phyloP scores from a whole-genome alignment of 441 rosid genomes.

The Euphorbia schlechtendalii region DNA sequence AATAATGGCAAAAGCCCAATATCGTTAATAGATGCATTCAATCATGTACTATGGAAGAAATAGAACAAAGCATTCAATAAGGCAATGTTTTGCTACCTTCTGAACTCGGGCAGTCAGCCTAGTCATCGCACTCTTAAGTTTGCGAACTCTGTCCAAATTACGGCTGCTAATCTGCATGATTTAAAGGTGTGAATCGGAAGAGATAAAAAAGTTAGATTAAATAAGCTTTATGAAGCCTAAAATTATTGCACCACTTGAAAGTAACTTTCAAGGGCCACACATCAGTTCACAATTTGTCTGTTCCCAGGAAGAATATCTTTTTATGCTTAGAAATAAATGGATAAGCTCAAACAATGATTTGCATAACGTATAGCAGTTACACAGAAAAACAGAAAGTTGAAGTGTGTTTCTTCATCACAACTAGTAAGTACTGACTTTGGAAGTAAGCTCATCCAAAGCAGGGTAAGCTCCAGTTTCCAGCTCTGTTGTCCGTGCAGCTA shows the following conservation, averaged over 20 bases:
- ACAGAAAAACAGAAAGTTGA: neutral
- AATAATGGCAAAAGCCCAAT: neutral
- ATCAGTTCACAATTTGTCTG: neutral
- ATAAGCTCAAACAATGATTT: neutral
- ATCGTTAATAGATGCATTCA: neutral
- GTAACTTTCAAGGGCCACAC: neutral
- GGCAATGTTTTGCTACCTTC: slow-evolving; percentile 40
- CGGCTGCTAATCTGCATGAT: slow-evolving; percentile 84
- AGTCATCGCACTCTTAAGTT: slow-evolving; percentile 95
- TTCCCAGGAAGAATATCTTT: neutral
- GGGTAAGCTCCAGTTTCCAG: slow-evolving; percentile 92
- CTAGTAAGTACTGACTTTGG: slow-evolving; percentile 48
- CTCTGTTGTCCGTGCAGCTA: slow-evolving; percentile 87
- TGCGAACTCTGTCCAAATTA: slow-evolving; percentile 92
- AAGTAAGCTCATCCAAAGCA: slow-evolving; percentile 92
- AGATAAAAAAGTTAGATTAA: neutral
- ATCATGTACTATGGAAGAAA: neutral
- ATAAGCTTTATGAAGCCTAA: neutral
- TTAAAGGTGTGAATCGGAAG: neutral
- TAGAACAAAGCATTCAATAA: neutral
- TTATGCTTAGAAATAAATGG: neutral
- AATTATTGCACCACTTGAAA: neutral
- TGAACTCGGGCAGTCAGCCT: slow-evolving; percentile 93
- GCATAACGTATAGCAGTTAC: neutral
- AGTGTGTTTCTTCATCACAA: neutral